phyloP scores from a whole-genome alignment of 2,329 filamentous ascomycete genomes.

The Colletotrichum sp. region DNA sequence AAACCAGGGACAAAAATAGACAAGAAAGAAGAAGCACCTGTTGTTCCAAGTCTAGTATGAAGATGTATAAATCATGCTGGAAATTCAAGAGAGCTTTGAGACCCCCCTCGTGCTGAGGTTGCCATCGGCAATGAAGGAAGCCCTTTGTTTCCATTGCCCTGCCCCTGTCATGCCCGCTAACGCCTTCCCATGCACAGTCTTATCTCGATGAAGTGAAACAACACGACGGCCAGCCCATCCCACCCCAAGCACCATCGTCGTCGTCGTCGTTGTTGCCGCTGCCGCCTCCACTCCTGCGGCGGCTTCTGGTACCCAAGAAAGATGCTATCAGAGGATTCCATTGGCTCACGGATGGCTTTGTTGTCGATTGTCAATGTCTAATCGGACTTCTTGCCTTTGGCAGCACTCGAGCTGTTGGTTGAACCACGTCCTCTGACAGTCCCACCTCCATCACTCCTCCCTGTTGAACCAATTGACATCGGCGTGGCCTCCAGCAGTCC shows the following conservation, averaged over 20 bases:
- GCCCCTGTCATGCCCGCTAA: constrained; percentile 6
- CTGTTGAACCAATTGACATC: constrained; percentile 35
- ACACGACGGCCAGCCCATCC: not conserved
- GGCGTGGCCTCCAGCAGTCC: constrained; percentile 35
- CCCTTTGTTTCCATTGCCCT: not conserved
- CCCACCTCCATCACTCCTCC: constrained; percentile 42
- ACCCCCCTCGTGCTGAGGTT: not conserved
- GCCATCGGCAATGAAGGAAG: not conserved
- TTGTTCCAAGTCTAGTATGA: not conserved
- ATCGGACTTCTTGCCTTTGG: constrained; percentile 54
- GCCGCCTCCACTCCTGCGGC: not conserved
- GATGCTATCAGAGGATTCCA: not conserved
- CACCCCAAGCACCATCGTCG: not conserved
- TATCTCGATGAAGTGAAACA: not conserved
- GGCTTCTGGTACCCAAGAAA: not conserved
- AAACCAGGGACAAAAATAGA: not conserved
- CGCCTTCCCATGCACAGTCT: constrained; percentile 4
- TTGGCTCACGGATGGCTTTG: not conserved
- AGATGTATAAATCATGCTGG: not conserved
- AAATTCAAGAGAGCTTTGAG: not conserved
- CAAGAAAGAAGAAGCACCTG: not conserved
- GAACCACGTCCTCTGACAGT: constrained; percentile 34
- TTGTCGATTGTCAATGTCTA: constrained; percentile 24
- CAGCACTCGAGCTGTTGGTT: constrained; percentile 33
- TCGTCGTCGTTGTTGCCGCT: not conserved